phyloP scores from a whole-genome alignment of 2,329 filamentous ascomycete genomes.

The Fonsecaea pugnacius region DNA sequence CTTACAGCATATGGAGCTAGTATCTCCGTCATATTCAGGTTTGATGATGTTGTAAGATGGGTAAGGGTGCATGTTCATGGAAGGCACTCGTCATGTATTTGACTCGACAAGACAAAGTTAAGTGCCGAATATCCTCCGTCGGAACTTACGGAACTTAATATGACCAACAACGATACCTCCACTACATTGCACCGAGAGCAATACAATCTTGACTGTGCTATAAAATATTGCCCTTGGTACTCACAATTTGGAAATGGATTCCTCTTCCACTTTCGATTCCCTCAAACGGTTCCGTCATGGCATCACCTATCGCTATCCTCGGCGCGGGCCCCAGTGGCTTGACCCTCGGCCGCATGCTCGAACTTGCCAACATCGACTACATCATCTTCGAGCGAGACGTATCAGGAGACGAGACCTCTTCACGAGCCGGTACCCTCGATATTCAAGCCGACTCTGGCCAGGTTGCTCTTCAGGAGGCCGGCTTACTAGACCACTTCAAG shows the following conservation, averaged over 20 bases:
- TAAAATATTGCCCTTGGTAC: not conserved
- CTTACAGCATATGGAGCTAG: not conserved
- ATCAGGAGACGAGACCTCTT: constrained; percentile 29
- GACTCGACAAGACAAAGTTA: not conserved
- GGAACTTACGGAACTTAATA: constrained; percentile 12
- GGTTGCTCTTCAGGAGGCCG: constrained; percentile 35
- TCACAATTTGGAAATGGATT: not conserved
- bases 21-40: not conserved
- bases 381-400: constrained; percentile 41
- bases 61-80: not conserved
- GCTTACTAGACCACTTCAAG: constrained; percentile 36
- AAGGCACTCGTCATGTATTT: not conserved
- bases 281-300: not conserved
- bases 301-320: constrained; percentile 42
- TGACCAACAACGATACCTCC: not conserved
- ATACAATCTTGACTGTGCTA: not conserved
- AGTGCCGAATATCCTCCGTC: constrained; percentile 7
- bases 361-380: constrained; percentile 33
- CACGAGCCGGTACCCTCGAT: constrained; percentile 37
- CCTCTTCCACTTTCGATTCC: not conserved
- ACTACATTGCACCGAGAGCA: not conserved
- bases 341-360: constrained; percentile 44
- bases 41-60: not conserved
- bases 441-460: constrained; percentile 36
- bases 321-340: constrained; percentile 42